Conservation (phyloP, 768 basidiomycete species). For the Calocybe cyanea region DNA sequence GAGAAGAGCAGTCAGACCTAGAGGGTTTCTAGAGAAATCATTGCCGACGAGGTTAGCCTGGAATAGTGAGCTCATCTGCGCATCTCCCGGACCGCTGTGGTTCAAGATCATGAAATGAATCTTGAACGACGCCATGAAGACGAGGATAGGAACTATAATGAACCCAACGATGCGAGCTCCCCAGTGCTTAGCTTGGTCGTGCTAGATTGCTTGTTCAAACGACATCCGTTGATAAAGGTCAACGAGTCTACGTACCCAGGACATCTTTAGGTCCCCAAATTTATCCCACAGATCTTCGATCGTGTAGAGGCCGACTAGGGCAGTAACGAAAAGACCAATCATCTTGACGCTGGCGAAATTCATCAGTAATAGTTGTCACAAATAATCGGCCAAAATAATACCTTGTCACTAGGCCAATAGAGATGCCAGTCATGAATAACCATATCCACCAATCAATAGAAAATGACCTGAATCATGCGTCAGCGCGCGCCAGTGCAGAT, state of each 20-base stretch:
- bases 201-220: slow-evolving; percentile 38
- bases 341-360: slow-evolving; percentile 81
- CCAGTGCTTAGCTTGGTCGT: slow-evolving; percentile 90
- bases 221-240: background rate
- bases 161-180: slow-evolving; percentile 78
- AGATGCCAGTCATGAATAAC: slow-evolving; percentile 88
- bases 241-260: slow-evolving; percentile 53
- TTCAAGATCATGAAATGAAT: slow-evolving; percentile 93
- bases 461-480: slow-evolving; percentile 61
- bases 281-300: slow-evolving; percentile 99
- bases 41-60: slow-evolving; percentile 95
- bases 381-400: slow-evolving; percentile 19
- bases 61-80: slow-evolving; percentile 98
- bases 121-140: slow-evolving; percentile 95
- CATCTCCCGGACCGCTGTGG: slow-evolving; percentile 93
- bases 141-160: slow-evolving; percentile 84
- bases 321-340: slow-evolving; percentile 94
- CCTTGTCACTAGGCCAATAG: slow-evolving; percentile 95
- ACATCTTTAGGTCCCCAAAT: slow-evolving; percentile 93
- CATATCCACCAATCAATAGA: slow-evolving; percentile 97
- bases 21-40: slow-evolving; percentile 87
- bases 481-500: slow-evolving; percentile 1
- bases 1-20: slow-evolving; percentile 46
- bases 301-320: slow-evolving; percentile 92
- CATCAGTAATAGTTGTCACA: background rate